Percentiles rank a stretch among this genome's conserved stretches.
Evolutionary conservation across 257 asterid species (phyloP).

Genomic region (Phtheirospermum japonicum): DNA sequence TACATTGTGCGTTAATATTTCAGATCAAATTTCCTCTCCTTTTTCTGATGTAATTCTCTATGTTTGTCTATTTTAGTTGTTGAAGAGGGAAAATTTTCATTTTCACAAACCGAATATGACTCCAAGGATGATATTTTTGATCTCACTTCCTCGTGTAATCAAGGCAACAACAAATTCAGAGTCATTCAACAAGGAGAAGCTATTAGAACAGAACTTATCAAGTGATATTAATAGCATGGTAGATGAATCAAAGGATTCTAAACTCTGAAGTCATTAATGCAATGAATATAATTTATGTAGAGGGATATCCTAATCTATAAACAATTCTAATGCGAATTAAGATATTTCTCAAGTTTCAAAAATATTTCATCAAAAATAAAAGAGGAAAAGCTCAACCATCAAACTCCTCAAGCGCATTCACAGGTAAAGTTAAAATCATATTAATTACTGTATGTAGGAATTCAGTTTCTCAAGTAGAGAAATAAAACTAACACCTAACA

Average conservation of each 20-base stretch:
- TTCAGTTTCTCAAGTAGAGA: neutral
- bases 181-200: constrained; percentile 24
- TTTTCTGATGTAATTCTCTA: constrained; percentile 53
- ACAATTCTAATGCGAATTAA: neutral
- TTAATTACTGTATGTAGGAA: constrained; percentile 15
- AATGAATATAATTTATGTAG: constrained; percentile 4
- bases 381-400: constrained; percentile 6
- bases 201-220: neutral
- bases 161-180: constrained; percentile 22
- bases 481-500: neutral
- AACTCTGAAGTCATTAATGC: constrained; percentile 5
- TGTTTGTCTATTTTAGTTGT: constrained; percentile 43
- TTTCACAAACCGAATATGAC: constrained; percentile 46
- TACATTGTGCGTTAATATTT: constrained; percentile 80
- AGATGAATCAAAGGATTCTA: no score
- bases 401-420: constrained; percentile 7
- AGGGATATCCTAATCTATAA: neutral
- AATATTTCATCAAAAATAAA: neutral
- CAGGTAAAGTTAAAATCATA: constrained; percentile 14
- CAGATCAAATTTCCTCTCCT: constrained; percentile 64
- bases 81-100: constrained; percentile 45
- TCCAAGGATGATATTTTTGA: constrained; percentile 58
- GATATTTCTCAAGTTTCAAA: neutral
- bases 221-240: constrained; percentile 8
- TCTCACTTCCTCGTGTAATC: constrained; percentile 72